These are phyloP conservation scores for Pleurotus djamor DNA, from an alignment of 768 basidiomycete species.

Conservation along the genomic window DNA sequence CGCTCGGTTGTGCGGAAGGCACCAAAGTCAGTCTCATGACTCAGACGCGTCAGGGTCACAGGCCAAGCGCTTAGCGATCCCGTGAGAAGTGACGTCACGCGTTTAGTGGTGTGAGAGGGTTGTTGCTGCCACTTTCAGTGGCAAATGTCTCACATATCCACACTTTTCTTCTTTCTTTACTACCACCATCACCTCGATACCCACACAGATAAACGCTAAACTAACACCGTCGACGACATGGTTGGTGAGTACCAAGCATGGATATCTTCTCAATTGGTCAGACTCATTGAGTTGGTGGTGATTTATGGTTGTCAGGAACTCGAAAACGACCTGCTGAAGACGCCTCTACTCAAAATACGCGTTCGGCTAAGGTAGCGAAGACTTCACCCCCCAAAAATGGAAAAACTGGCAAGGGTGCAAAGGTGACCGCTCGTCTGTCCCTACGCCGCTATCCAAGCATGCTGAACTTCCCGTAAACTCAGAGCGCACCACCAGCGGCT, in stretches of 20 bases:
- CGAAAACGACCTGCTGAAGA: slow-evolving; percentile 44
- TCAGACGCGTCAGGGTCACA: neutral
- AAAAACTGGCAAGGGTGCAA: slow-evolving; percentile 35
- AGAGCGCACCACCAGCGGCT: slow-evolving; percentile 46
- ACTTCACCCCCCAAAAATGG: slow-evolving; percentile 33
- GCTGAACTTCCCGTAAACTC: neutral
- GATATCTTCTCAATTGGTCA: neutral
- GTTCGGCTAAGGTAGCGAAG: slow-evolving; percentile 51
- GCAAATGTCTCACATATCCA: slow-evolving; percentile 1
- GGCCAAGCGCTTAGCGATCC: no score
- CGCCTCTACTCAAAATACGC: slow-evolving; percentile 28
- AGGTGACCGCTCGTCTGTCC: slow-evolving; percentile 31
- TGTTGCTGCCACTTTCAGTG: neutral
- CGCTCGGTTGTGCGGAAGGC: no score
- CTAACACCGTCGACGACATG: neutral
- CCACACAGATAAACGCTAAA: neutral
- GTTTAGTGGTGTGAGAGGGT: slow-evolving; percentile 3
- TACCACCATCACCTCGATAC: neutral
- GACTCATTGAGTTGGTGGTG: neutral
- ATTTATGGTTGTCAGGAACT: neutral
- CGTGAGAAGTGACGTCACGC: slow-evolving; percentile 5
- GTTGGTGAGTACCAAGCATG: neutral
- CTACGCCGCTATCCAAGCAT: slow-evolving; percentile 4
- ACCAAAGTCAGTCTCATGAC: neutral
- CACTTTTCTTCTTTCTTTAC: neutral